These are phyloP conservation scores for Phaeosphaeriaceae sp. DNA, from an alignment of 2,329 filamentous ascomycete species.

Conservation along the genomic window DNA sequence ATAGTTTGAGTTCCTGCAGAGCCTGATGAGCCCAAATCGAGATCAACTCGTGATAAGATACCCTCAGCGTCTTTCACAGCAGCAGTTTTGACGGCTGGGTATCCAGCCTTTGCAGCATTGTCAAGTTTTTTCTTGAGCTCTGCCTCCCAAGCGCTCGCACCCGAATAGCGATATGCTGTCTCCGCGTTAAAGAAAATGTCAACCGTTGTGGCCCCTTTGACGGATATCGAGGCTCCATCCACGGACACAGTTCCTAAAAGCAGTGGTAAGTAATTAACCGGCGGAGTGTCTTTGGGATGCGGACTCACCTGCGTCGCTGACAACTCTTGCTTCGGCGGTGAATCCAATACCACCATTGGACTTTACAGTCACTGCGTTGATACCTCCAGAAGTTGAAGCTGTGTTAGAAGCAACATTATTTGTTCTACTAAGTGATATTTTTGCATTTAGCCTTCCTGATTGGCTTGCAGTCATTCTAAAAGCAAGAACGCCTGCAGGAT, in stretches of 20 bases:
- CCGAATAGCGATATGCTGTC: slow-evolving; percentile 13
- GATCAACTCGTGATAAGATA: slow-evolving; percentile 6
- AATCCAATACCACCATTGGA: slow-evolving; percentile 7
- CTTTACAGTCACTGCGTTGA: slow-evolving; percentile 7
- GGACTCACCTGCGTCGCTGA: slow-evolving; percentile 10
- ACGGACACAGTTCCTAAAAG: slow-evolving; percentile 6
- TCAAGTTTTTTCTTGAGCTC: slow-evolving; percentile 23
- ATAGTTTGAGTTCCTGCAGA: slow-evolving; percentile 9
- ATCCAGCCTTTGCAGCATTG: slow-evolving; percentile 15
- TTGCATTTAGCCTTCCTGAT: slow-evolving; percentile 11
- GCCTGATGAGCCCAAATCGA: slow-evolving; percentile 11
- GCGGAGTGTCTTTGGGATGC: background rate
- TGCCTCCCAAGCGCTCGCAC: slow-evolving; percentile 5
- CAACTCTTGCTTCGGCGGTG: slow-evolving; percentile 12
- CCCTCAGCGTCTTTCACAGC: slow-evolving; percentile 2
- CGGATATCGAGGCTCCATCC: slow-evolving; percentile 6
- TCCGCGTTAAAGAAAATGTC: slow-evolving; percentile 23
- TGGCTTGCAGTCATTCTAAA: slow-evolving; percentile 5
- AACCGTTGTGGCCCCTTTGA: slow-evolving; percentile 12
- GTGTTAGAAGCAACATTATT: slow-evolving; percentile 6
- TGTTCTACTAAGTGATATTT: slow-evolving; percentile 10
- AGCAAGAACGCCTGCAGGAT: slow-evolving; percentile 11
- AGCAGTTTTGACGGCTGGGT: background rate
- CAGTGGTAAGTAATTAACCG: background rate
- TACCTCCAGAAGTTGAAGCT: slow-evolving; percentile 1